These are phyloP conservation scores for Puccinia brachypodii DNA, from an alignment of 1,284 basidiomycete species.

Conservation along the genomic window DNA sequence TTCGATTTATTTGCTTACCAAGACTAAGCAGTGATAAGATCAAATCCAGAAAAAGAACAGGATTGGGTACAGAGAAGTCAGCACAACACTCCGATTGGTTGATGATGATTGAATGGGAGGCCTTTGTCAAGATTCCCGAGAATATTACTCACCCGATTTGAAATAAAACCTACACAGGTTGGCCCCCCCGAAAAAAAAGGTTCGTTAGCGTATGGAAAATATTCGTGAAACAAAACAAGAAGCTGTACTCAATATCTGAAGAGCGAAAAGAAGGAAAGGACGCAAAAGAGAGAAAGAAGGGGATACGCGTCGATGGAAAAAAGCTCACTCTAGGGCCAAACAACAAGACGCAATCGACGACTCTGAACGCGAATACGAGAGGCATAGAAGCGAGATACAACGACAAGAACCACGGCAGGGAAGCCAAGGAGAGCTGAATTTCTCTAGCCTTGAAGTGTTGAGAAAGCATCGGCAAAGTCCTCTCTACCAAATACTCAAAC, in stretches of 20 bases:
- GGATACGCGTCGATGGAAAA: too few species aligned
- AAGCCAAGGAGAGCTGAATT: slow-evolving; percentile 94
- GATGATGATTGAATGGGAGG: background rate
- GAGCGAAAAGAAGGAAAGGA: background rate
- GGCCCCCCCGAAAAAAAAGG: too few species aligned
- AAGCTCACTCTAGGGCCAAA: slow-evolving; percentile 92
- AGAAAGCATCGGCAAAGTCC: slow-evolving; percentile 68
- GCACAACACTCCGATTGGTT: background rate
- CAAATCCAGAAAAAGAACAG: background rate
- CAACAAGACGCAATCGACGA: slow-evolving; percentile 98
- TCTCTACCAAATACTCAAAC: slow-evolving; percentile 90
- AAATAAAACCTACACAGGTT: slow-evolving; percentile 48
- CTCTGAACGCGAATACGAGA: slow-evolving; percentile 96
- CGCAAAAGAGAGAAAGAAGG: background rate
- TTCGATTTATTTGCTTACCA: slow-evolving; percentile 1
- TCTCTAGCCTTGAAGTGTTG: slow-evolving; percentile 90
- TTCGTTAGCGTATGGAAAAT: too few species aligned
- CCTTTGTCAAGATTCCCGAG: background rate
- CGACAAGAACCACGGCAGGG: slow-evolving; percentile 90
- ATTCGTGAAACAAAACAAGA: background rate
- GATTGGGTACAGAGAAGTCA: background rate
- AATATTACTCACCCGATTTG: slow-evolving; percentile 43
- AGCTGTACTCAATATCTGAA: too few species aligned
- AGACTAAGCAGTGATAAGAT: background rate
- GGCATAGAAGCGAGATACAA: slow-evolving; percentile 98